A percentile compares a stretch with the other conserved stretches of the same genome.
These are phyloP conservation scores for Diplocarpon rosae DNA, from an alignment of 2,329 filamentous ascomycete species.

Conservation along the genomic window DNA sequence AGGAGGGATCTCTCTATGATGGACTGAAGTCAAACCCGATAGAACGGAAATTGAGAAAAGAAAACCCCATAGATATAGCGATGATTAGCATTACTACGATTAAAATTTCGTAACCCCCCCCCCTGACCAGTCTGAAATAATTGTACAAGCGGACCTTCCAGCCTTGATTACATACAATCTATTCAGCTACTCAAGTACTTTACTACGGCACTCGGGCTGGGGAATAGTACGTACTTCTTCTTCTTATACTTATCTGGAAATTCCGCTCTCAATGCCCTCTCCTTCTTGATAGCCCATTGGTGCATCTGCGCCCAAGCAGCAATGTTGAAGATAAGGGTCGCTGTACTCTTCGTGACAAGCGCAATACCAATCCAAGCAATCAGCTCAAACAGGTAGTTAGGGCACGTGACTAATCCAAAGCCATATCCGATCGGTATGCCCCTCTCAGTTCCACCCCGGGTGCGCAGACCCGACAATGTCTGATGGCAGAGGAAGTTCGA, in stretches of 20 bases:
- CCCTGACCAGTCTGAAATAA: too few species aligned
- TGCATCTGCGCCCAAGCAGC: constrained; percentile 73
- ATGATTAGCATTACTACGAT: too few species aligned
- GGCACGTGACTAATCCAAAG: constrained; percentile 81
- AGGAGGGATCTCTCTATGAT: too few species aligned
- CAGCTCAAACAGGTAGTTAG: constrained; percentile 93
- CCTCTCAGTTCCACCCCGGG: constrained; percentile 69
- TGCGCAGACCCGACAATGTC: constrained; percentile 67
- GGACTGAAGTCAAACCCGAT: too few species aligned
- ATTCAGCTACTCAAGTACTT: constrained; percentile 6
- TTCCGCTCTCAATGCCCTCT: constrained; percentile 77
- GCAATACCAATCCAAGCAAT: constrained; percentile 78
- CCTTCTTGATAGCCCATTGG: constrained; percentile 83
- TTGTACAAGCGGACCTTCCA: not conserved
- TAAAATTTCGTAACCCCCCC: too few species aligned
- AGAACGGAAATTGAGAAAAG: too few species aligned
- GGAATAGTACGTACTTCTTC: constrained; percentile 71
- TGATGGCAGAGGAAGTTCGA: constrained; percentile 73
- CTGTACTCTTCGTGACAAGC: constrained; percentile 67
- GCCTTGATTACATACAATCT: not conserved
- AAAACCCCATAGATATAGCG: too few species aligned
- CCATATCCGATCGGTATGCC: constrained; percentile 81
- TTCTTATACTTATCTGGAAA: constrained; percentile 92
- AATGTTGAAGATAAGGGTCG: constrained; percentile 64
- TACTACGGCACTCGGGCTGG: constrained; percentile 10